phyloP scores from a whole-genome alignment of 2,329 filamentous ascomycete genomes.

The Cucurbitaria berberidis region DNA sequence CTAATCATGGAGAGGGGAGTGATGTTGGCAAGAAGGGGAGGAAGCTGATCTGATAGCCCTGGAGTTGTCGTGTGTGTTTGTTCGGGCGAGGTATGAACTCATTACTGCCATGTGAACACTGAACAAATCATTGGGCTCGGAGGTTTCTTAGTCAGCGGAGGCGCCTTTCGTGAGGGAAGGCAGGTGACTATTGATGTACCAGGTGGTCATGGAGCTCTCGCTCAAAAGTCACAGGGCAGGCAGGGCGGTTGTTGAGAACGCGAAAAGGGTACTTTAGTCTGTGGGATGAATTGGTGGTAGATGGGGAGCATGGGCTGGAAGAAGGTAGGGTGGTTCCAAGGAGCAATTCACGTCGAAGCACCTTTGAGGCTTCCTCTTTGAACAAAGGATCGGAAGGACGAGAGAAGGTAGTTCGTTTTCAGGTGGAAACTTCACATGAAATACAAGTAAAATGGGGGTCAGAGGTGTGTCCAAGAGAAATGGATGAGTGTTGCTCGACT shows the following conservation, averaged over 20 bases:
- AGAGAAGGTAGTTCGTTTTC: too few species aligned
- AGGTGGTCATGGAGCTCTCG: background rate
- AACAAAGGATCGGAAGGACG: too few species aligned
- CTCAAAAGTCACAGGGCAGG: background rate
- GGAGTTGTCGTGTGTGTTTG: constrained; percentile 19
- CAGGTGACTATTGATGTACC: background rate
- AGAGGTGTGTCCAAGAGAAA: too few species aligned
- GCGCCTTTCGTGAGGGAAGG: constrained; percentile 1
- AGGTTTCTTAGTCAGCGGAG: constrained; percentile 29
- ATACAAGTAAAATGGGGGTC: too few species aligned
- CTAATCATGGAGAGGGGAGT: constrained; percentile 3
- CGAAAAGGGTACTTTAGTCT: background rate
- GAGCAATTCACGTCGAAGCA: too few species aligned
- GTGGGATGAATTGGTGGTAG: background rate
- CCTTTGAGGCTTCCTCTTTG: too few species aligned
- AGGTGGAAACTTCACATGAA: too few species aligned
- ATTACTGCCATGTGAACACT: constrained; percentile 27
- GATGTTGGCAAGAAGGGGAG: background rate
- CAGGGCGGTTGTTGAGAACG: background rate
- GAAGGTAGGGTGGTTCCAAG: too few species aligned
- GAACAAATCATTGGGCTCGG: constrained; percentile 37
- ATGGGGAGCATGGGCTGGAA: too few species aligned
- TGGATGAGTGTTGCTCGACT: background rate
- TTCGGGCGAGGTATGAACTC: constrained; percentile 27
- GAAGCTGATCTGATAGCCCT: constrained; percentile 4